Evolutionary conservation across 805 yeast species (phyloP).

Genomic region (Ogataea haglerorum): DNA sequence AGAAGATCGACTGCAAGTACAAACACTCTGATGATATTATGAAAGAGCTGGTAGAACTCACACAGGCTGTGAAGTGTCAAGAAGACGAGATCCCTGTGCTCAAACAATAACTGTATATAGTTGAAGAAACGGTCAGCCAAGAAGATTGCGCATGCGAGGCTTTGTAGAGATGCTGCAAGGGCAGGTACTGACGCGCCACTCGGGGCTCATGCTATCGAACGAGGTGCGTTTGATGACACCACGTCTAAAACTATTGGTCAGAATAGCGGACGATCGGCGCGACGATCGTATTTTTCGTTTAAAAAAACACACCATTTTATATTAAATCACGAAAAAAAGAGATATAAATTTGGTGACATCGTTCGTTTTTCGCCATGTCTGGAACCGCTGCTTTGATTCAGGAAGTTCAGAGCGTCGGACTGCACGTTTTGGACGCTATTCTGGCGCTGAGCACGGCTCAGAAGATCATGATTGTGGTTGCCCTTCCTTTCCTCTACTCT

Average conservation of each 20-base stretch:
- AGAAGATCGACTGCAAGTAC: constrained; percentile 51
- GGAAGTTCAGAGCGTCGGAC: constrained; percentile 15
- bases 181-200: too few species aligned
- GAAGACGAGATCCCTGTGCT: constrained; percentile 41
- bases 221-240: neutral
- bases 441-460: constrained; percentile 24
- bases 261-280: constrained; percentile 6
- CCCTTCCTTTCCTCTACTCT: constrained; percentile 63
- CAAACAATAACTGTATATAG: constrained; percentile 1
- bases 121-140: neutral
- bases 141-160: neutral
- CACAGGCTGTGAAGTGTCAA: constrained; percentile 52
- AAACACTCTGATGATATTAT: constrained; percentile 52
- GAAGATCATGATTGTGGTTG: constrained; percentile 33
- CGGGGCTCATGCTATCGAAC: too few species aligned
- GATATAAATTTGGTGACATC: constrained; percentile 1
- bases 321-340: neutral
- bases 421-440: constrained; percentile 10
- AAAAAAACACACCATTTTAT: constrained; percentile 12
- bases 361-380: constrained; percentile 21
- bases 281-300: constrained; percentile 9
- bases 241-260: neutral
- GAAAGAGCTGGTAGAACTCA: constrained; percentile 45
- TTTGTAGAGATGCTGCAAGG: neutral
- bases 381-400: constrained; percentile 22